phyloP scores from a whole-genome alignment of 2,329 filamentous ascomycete genomes.

The Botrytis fabae region DNA sequence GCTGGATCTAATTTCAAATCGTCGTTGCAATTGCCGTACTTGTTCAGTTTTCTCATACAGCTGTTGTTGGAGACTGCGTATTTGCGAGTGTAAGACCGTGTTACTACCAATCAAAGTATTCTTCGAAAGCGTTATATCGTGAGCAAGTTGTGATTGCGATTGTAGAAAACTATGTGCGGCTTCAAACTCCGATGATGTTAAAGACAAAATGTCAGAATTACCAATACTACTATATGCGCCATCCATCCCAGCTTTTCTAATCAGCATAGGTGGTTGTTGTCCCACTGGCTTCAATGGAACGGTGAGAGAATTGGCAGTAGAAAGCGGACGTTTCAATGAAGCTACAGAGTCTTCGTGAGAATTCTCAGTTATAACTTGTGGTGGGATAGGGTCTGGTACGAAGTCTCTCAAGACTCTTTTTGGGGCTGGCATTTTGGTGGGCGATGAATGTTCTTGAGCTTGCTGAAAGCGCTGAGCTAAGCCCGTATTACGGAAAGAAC shows the following conservation, averaged over 20 bases:
- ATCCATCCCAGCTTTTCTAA: conserved; percentile 12
- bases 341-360: conserved; percentile 4
- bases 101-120: conserved; percentile 32
- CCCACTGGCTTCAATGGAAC: conserved; percentile 14
- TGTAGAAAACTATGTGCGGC: conserved; percentile 6
- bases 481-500: conserved; percentile 17
- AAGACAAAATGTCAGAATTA: conserved; percentile 3
- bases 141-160: conserved; percentile 8
- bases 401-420: conserved; percentile 24
- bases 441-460: conserved; percentile 29
- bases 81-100: conserved; percentile 49
- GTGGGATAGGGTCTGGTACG: not conserved
- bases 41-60: conserved; percentile 51
- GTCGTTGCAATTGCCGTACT: conserved; percentile 46
- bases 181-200: conserved; percentile 13
- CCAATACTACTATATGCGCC: conserved; percentile 19
- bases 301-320: not conserved
- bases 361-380: not conserved
- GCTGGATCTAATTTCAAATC: conserved; percentile 48
- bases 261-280: not conserved
- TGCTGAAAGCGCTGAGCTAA: conserved; percentile 13
- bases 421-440: conserved; percentile 25
- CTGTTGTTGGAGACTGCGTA: conserved; percentile 51
- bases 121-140: not conserved
- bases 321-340: not conserved